Evolutionary conservation across 306 rosid genomes (phyloP).

Genomic region (Cajanus cajan): DNA sequence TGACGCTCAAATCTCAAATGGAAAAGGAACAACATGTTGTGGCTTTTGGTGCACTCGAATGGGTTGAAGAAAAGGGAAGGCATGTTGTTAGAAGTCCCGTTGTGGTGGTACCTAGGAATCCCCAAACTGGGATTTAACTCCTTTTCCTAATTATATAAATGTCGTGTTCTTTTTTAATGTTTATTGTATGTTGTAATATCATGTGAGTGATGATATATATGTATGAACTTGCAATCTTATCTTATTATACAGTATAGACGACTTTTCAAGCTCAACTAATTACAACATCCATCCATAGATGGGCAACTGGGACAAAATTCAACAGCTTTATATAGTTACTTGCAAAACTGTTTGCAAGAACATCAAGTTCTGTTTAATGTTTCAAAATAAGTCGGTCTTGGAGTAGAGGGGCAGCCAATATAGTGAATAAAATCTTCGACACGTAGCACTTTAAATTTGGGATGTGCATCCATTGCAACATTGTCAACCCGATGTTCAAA

Average conservation of each 20-base stretch:
- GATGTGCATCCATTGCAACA: neutral
- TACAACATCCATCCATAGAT: neutral
- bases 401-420: neutral
- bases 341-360: neutral
- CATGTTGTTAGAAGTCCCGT: neutral
- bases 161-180: neutral
- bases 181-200: neutral
- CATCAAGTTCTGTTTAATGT: neutral
- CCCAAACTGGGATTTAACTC: neutral
- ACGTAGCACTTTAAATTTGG: neutral
- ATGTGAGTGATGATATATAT: neutral
- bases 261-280: neutral
- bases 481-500: neutral
- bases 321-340: neutral
- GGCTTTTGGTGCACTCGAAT: neutral
- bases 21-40: neutral
- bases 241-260: neutral
- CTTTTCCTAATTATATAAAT: neutral
- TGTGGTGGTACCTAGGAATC: neutral
- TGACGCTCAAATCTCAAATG: neutral
- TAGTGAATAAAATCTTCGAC: neutral
- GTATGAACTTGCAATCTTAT: neutral
- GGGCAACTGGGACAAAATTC: neutral
- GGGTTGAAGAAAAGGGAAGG: neutral
- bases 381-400: conserved; percentile 8